Base-by-base conservation (phyloP, 2,329 filamentous ascomycete species). In the Didymella segeticola region DNA sequence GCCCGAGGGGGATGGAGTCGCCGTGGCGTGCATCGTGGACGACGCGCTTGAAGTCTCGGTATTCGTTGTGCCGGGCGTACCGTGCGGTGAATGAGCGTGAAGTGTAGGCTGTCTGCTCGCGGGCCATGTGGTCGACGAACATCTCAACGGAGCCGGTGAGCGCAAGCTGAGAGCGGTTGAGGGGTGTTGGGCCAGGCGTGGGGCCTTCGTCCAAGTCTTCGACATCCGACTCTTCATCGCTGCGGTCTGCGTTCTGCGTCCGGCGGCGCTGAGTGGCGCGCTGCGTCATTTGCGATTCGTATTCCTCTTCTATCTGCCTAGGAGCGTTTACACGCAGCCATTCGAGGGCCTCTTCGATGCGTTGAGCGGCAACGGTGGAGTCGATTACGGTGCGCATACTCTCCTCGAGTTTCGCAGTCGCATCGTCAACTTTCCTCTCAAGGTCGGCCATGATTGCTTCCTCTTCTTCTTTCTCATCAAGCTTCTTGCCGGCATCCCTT, bases 61-160 rank as follows among this genome's bases (percentile, higher is more conserved):
- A 89, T 45, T 80, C 76, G 60, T 87, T 84, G 64, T 88, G 79
- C 8, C 78, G 74, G 4, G 83, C 78, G 67, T 89, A 90, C 51
- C 83, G 75, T 0, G 66, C 67, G 1, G 51, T 58, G 22, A 76
- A 61, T 5, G 70, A 73, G 7, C 68, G 64, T 10, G 72, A 72
- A 5, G 77, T 75, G 59, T 79, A 81, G 2, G 74, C 69, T 39
- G 79, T 75, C 49, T 78, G 78, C 17, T 78, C 72, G 20, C 70
- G 74, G 11, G 78, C 58, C 45, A 78, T 57, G 11, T 70, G 68
- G 23, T 69, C 64, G 12, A 54, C 58, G 66, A 78, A 81, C 15
- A 74, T 47, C 17, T 76, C 68, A 27, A 67, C 67, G 1, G 73
- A 65, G 12, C 75, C 70, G 3, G 68, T 70, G 26, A 75, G 68